Evolutionary conservation across 352 stramenopile species (phyloP).

Genomic region (Pythium diclinum): DNA sequence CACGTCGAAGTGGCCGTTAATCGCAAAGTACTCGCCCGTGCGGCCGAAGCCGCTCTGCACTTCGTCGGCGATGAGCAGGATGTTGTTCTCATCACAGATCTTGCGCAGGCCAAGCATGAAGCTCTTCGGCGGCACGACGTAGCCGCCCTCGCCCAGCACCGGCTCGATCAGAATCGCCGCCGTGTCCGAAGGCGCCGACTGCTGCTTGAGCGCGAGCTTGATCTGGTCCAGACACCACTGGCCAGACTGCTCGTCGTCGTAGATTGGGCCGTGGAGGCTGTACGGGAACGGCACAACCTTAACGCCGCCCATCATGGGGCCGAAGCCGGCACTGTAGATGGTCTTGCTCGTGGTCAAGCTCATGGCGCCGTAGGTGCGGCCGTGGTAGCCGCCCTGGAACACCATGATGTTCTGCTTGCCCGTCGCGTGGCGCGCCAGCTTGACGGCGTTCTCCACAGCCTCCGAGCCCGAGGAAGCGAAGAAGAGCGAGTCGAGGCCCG

Average conservation of each 20-base stretch:
- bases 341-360: slow-evolving; percentile 91
- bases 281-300: slow-evolving; percentile 89
- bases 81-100: slow-evolving; percentile 91
- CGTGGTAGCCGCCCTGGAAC: slow-evolving; percentile 92
- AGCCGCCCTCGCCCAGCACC: slow-evolving; percentile 90
- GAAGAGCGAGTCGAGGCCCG: slow-evolving; percentile 86
- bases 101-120: slow-evolving; percentile 91
- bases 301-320: slow-evolving; percentile 79
- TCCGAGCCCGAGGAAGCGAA: slow-evolving; percentile 91
- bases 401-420: slow-evolving; percentile 90
- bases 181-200: slow-evolving; percentile 80
- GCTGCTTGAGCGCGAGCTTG: slow-evolving; percentile 88
- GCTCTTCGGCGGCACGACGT: slow-evolving; percentile 86
- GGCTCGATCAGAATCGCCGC: slow-evolving; percentile 91
- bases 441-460: slow-evolving; percentile 91
- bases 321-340: slow-evolving; percentile 85
- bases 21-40: slow-evolving; percentile 87
- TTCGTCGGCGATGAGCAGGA: slow-evolving; percentile 93
- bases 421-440: slow-evolving; percentile 89
- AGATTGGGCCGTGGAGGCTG: slow-evolving; percentile 73
- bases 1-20: slow-evolving; percentile 81
- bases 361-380: slow-evolving; percentile 90
- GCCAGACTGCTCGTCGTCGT: slow-evolving; percentile 65
- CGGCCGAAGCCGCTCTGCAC: slow-evolving; percentile 90
- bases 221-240: slow-evolving; percentile 85